Evolutionary conservation across 1,284 basidiomycete genomes (phyloP), one percentile per base, ranked within the genome.

Genomic region (Cutaneotrichosporon cavernicola): DNA sequence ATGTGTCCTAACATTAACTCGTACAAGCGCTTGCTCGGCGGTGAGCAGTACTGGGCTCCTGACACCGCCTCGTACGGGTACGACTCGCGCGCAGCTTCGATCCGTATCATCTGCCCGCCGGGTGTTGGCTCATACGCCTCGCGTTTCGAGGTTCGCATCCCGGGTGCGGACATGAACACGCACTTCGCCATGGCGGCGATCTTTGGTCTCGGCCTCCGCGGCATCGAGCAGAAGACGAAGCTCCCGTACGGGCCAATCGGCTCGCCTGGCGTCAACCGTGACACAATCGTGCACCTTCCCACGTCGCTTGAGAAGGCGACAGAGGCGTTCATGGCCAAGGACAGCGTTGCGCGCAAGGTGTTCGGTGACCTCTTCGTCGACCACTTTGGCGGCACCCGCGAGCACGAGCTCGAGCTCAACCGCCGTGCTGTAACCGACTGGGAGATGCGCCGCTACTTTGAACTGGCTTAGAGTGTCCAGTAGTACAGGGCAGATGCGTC

Each of bases 21-120:
- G n/a, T 99, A 98, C 83, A 99, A 98, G 78, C 90, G 95, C 22
- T 86, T 99, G 14, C 88, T 92, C 18, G 94, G 91, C n/a, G 94
- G 94, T 21, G 92, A 93, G 80, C 80, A 90, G 1, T 95, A 90
- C 83, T 97, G 92, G 92, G 94, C 94, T 2, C 94, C 94, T 4
- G 96, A 94, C 75, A 88, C 92, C 9, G 85, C 91, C 32, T 81
- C 82, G 14, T 97, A 94, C 76, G 95, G 94, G 2, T 97, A 96
- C 79, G 96, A 98, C 81, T 94, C 91, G 26, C 90, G 95, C 36
- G 88, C 89, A 0, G 94, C 92, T 2, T 93, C 91, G 11, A 87
- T 98, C 62, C 88, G 95, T 49, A 90, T 98, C 70, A 88, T 98
- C 72, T 89, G 90, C 0, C 92, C 95, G 2, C 96, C 95, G 0